Percentiles rank a stretch among this genome's conserved stretches.
phyloP scores from a whole-genome alignment of 768 basidiomycete genomes.

The Neoboletus brunneissimus region DNA sequence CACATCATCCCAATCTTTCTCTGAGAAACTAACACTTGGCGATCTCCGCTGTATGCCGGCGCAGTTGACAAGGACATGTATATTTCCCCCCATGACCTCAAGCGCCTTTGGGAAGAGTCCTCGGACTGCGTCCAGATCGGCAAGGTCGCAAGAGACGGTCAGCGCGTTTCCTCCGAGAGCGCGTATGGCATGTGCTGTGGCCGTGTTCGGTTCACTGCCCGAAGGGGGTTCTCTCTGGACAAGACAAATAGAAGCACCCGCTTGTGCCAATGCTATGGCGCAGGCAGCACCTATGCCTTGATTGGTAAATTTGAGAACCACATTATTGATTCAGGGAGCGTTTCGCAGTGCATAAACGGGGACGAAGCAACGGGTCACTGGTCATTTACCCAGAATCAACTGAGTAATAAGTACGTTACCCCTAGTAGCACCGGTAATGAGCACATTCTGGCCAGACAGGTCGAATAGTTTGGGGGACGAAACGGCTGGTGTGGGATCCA shows the following conservation, averaged over 20 bases:
- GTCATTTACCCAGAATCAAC: slow-evolving; percentile 15
- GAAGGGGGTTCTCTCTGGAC: slow-evolving; percentile 44
- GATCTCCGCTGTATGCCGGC: slow-evolving; percentile 60
- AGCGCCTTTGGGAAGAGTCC: slow-evolving; percentile 49
- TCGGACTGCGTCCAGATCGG: slow-evolving; percentile 47
- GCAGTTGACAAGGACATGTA: slow-evolving; percentile 70
- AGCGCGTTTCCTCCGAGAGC: slow-evolving; percentile 35
- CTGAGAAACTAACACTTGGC: slow-evolving; percentile 62
- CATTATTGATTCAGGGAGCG: slow-evolving; percentile 4
- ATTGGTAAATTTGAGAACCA: slow-evolving; percentile 9
- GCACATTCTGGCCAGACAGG: slow-evolving; percentile 61
- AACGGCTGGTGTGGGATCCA: slow-evolving; percentile 53
- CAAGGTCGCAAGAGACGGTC: slow-evolving; percentile 57
- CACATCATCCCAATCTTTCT: slow-evolving; percentile 72
- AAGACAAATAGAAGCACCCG: slow-evolving; percentile 50
- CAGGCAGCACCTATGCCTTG: slow-evolving; percentile 56
- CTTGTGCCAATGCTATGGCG: slow-evolving; percentile 52
- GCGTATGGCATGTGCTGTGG: slow-evolving; percentile 37
- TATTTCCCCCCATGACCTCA: slow-evolving; percentile 45
- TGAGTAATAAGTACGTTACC: slow-evolving; percentile 44
- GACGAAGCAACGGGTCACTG: slow-evolving; percentile 3
- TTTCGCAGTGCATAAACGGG: slow-evolving; percentile 14
- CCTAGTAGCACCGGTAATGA: slow-evolving; percentile 79
- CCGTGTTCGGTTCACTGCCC: slow-evolving; percentile 33
- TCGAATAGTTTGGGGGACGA: slow-evolving; percentile 61